Base-by-base conservation (phyloP, 2,329 filamentous ascomycete species). In the Salinomyces thailandicus region DNA sequence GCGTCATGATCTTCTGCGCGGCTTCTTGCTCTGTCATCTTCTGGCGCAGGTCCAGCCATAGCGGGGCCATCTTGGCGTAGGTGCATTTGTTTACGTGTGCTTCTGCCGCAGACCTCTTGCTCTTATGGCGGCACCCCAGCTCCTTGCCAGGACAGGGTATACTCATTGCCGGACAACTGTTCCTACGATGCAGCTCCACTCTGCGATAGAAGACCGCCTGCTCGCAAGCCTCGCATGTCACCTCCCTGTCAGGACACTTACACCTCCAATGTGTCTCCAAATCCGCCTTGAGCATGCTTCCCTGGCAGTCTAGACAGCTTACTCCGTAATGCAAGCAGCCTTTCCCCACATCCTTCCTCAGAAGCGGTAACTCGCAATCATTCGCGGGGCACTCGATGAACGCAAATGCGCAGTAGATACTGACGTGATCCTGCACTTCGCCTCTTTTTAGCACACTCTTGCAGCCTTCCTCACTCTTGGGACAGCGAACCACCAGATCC, bases 401-500 rank as follows among this genome's bases (percentile, higher is more conserved):
- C 34, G 67, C 64, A 48, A 72, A 72, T 8, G 65, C 66, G 50
- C 75, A 79, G 49, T 79, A 75, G 44, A 72, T 70, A 50, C 72
- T 67, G 34, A 77, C 67, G 51, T 79, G 75, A 40, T 71, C 65
- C 52, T 73, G 66, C 33, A 77, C 62, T 48, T 74, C 69, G 28
- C 68, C 70, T 32, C 75, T 63, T 36, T 74, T 67, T 32, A 73
- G 54, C 18, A 68, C 55, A 46, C 69, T 66, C 27, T 56, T 51
- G 56, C 75, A 79, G 5, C 75, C 75, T 8, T 67, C 63, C 15
- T 56, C 55, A n/a, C 39, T 42, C 41, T 71, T 72, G 0, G 75
- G 74, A 51, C 75, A 79, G 41, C 66, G 69, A 38, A 78, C 75
- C 13, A 67, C 54, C 26, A 79, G 63, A 42, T 77, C 75, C 46